Conservation (phyloP, 1,284 basidiomycete genomes). For the Volvariella volvacea region DNA sequence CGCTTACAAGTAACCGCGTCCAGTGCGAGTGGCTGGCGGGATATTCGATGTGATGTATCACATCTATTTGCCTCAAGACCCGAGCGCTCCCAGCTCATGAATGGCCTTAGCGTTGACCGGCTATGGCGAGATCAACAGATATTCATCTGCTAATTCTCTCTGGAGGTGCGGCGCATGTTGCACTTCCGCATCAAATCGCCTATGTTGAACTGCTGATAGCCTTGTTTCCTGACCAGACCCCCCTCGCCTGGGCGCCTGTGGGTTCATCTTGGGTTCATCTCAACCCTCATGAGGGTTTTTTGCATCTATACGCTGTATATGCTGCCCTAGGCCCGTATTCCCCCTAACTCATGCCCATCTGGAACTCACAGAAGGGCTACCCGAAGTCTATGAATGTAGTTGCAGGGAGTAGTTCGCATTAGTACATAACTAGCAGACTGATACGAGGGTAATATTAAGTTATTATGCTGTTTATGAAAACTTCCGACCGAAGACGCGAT, state of each 20-base stretch:
- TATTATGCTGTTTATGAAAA: slow-evolving; percentile 17
- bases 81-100: slow-evolving; percentile 26
- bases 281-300: too few relatives aligned
- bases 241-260: too few relatives aligned
- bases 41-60: slow-evolving; percentile 54
- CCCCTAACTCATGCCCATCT: too few relatives aligned
- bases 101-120: slow-evolving; percentile 57
- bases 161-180: too few relatives aligned
- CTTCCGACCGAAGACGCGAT: slow-evolving; percentile 24
- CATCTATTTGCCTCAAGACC: slow-evolving; percentile 42
- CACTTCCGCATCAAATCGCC: not conserved
- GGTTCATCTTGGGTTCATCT: too few relatives aligned
- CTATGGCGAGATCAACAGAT: slow-evolving; percentile 54
- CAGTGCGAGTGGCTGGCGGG: slow-evolving; percentile 62
- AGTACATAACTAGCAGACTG: not conserved
- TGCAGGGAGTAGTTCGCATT: not conserved
- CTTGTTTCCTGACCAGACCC: too few relatives aligned
- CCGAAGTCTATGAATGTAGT: not conserved
- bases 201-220: too few relatives aligned
- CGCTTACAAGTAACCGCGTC: slow-evolving; percentile 8
- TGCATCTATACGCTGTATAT: too few relatives aligned
- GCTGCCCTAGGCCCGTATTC: too few relatives aligned
- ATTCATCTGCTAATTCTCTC: not conserved
- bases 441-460: not conserved
- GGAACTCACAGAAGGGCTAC: too few relatives aligned